Conservation (phyloP, 306 rosid species). For the Cicer pinnatifidum region DNA sequence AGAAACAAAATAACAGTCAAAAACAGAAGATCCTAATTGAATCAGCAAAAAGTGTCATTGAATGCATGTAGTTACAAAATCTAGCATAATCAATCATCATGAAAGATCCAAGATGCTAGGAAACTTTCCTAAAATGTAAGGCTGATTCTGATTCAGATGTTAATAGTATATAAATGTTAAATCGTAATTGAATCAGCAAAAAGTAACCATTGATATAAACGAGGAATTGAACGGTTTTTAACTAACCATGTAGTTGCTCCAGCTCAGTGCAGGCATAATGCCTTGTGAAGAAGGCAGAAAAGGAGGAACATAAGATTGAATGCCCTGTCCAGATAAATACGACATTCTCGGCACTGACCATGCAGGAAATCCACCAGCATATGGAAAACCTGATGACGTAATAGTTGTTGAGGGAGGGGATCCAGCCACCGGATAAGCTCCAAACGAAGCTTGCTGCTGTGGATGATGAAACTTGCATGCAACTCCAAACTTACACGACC, state of each 20-base stretch:
- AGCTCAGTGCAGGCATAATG: constrained; percentile 64
- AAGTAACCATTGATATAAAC: not conserved
- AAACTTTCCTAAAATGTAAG: constrained; percentile 31
- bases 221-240: constrained; percentile 7
- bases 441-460: constrained; percentile 65
- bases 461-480: constrained; percentile 97
- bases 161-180: constrained; percentile 12
- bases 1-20: constrained; percentile 38
- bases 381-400: constrained; percentile 69
- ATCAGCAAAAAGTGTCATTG: constrained; percentile 12
- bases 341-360: constrained; percentile 79
- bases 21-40: constrained; percentile 17
- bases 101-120: not conserved
- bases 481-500: constrained; percentile 86
- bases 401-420: constrained; percentile 60
- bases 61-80: constrained; percentile 8
- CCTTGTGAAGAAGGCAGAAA: constrained; percentile 74
- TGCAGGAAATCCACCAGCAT: constrained; percentile 65
- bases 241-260: constrained; percentile 91
- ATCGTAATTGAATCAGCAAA: not conserved
- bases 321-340: constrained; percentile 66
- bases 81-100: not conserved
- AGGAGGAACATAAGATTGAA: constrained; percentile 74
- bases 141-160: constrained; percentile 23
- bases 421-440: constrained; percentile 56